These are phyloP conservation scores for Pseudotulostoma volvatum DNA, from an alignment of 495 filamentous ascomycete species.

Conservation along the genomic window DNA sequence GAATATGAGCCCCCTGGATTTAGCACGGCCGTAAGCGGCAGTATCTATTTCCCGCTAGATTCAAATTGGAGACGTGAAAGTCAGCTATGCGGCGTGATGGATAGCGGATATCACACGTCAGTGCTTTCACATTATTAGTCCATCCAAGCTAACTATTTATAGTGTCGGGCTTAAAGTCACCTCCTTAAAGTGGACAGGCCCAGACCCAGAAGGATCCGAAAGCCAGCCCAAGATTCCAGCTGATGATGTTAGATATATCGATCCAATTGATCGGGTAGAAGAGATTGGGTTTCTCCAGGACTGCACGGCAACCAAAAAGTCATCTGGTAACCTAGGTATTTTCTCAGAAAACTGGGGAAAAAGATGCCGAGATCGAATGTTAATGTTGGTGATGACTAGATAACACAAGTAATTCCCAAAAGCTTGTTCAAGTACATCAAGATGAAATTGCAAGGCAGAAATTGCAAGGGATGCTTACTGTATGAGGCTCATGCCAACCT, in stretches of 20 bases:
- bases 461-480: conserved; percentile 14
- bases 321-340: too few species aligned
- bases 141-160: conserved; percentile 1
- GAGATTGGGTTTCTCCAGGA: conserved; percentile 11
- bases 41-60: conserved; percentile 20
- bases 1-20: conserved; percentile 29
- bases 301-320: background rate
- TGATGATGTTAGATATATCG: conserved; percentile 12
- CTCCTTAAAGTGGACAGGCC: conserved; percentile 15
- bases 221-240: conserved; percentile 12
- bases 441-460: conserved; percentile 11
- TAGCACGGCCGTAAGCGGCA: conserved; percentile 11
- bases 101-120: conserved; percentile 23
- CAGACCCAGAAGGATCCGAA: conserved; percentile 11
- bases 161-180: conserved; percentile 23
- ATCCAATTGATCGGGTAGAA: conserved; percentile 6
- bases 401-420: conserved; percentile 3
- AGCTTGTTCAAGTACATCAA: conserved; percentile 8
- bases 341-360: too few species aligned
- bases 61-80: conserved; percentile 20
- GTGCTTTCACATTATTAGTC: background rate
- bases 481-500: too few species aligned
- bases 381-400: too few species aligned
- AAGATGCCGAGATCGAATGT: too few species aligned
- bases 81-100: conserved; percentile 14